A percentile compares a stretch with the other conserved stretches of the same genome.
Conservation (phyloP, 1,139 yeast species). For the Kurtzmaniella quercitrusa region DNA sequence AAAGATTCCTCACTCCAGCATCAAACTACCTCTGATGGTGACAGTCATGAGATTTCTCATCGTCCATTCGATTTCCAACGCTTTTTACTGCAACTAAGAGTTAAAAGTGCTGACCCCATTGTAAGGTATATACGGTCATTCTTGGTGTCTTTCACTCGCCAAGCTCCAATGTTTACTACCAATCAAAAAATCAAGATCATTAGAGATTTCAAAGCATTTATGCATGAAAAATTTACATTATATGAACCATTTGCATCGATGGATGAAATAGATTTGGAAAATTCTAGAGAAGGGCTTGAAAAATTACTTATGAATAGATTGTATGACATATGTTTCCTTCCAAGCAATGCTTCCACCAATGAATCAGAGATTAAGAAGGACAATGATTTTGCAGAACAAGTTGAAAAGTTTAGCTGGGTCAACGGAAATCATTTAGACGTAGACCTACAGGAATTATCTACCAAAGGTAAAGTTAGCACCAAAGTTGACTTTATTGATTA, state of each 20-base stretch:
- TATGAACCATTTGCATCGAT: conserved; percentile 75
- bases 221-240: conserved; percentile 57
- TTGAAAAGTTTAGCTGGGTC: conserved; percentile 70
- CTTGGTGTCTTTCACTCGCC: conserved; percentile 66
- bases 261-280: conserved; percentile 54
- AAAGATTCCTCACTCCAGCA: neutral
- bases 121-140: conserved; percentile 82
- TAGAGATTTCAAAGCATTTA: conserved; percentile 67
- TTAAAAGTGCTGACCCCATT: conserved; percentile 81
- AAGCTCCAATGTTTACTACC: conserved; percentile 58
- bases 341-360: conserved; percentile 45
- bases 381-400: conserved; percentile 47
- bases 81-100: conserved; percentile 68
- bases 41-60: conserved; percentile 32
- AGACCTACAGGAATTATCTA: conserved; percentile 34
- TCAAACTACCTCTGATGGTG: neutral
- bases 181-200: conserved; percentile 76
- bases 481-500: conserved; percentile 58
- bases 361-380: conserved; percentile 62
- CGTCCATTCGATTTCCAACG: conserved; percentile 76
- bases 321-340: conserved; percentile 76
- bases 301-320: conserved; percentile 87
- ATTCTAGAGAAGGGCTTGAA: conserved; percentile 88
- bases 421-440: conserved; percentile 79
- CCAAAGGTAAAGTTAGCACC: conserved; percentile 27